These are phyloP conservation scores for Pisolithus marmoratus DNA, from an alignment of 768 basidiomycete genomes.

Conservation along the genomic window DNA sequence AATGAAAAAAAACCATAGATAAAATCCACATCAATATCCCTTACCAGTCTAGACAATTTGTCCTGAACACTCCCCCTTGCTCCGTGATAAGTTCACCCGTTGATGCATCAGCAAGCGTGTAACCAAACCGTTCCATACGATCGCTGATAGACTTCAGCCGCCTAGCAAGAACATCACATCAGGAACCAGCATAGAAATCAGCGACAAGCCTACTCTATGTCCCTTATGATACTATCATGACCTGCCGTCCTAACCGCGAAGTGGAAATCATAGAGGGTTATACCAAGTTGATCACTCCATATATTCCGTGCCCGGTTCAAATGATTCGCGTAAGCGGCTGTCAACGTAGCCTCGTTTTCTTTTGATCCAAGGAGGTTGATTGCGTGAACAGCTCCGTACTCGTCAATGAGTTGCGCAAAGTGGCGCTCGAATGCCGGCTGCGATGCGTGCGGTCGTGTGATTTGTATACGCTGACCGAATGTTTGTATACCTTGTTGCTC, in stretches of 20 bases:
- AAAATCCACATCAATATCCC: neutral
- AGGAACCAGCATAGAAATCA: neutral
- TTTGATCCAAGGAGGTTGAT: constrained; percentile 89
- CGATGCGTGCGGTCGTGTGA: constrained; percentile 91
- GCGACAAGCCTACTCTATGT: constrained; percentile 48
- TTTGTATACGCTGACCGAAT: constrained; percentile 90
- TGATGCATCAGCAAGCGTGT: constrained; percentile 69
- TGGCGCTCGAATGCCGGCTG: constrained; percentile 97
- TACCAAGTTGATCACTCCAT: constrained; percentile 62
- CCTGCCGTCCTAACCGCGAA: constrained; percentile 72
- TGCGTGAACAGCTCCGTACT: constrained; percentile 80
- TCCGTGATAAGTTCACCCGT: constrained; percentile 72
- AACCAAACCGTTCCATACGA: constrained; percentile 76
- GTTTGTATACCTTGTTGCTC: constrained; percentile 96
- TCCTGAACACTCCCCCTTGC: constrained; percentile 89
- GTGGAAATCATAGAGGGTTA: constrained; percentile 96
- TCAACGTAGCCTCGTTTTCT: constrained; percentile 86
- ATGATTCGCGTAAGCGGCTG: constrained; percentile 78
- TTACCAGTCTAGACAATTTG: constrained; percentile 94
- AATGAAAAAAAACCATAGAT: constrained; percentile 1
- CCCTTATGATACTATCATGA: constrained; percentile 78
- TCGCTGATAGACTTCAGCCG: constrained; percentile 53
- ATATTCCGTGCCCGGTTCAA: constrained; percentile 58
- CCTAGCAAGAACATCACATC: constrained; percentile 32
- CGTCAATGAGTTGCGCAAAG: constrained; percentile 78